Base-by-base conservation (phyloP, 495 filamentous ascomycete species). In the Aspergillus wentii region DNA sequence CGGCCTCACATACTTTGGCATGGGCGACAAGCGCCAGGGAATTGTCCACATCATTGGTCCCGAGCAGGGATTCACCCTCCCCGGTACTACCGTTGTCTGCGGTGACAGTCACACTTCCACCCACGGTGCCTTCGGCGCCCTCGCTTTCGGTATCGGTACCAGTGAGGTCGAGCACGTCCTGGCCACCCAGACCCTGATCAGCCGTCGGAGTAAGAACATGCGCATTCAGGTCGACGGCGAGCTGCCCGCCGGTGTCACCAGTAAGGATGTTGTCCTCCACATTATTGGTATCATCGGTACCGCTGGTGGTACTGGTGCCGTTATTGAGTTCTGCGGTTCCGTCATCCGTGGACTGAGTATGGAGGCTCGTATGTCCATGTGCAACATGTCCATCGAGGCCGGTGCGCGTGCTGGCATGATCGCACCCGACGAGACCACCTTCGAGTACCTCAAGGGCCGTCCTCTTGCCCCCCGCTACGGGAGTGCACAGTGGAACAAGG, bases 11-110 rank as follows among this genome's bases (percentile, higher is more conserved):
- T 98, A 96, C 67, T 98, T 98, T 51, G 92, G 92, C 35, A 80
- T 98, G 43, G 88, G 81, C 27, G 92, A 97, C 64, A 94, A 94
- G 72, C 78, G 92, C 20, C 92, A 98, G 69, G 92, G 92, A 48
- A 98, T 98, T 56, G 92, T 98, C 28, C 92, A 98, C 64, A 85
- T 98, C 54, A 95, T 98, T 50, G 92, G 92, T n/a, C 92, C 92
- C 27, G 92, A 98, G 73, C 92, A 98, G 62, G 92, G 92, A 44
- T 98, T 98, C 73, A 98, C 92, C 25, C 84, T 98, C 13, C 92
- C 92, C 7, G 92, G 90, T 41, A 96, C 92, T 23, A 98, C 92
- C 13, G 85, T 98, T 18, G 92, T 98, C 44, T 98, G 92, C 57
- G 92, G 92, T 54, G 92, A 98, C 74, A 90, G 84, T 44, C 92